phyloP scores from a whole-genome alignment of 2,329 filamentous ascomycete species.

The Didymella segeticola region DNA sequence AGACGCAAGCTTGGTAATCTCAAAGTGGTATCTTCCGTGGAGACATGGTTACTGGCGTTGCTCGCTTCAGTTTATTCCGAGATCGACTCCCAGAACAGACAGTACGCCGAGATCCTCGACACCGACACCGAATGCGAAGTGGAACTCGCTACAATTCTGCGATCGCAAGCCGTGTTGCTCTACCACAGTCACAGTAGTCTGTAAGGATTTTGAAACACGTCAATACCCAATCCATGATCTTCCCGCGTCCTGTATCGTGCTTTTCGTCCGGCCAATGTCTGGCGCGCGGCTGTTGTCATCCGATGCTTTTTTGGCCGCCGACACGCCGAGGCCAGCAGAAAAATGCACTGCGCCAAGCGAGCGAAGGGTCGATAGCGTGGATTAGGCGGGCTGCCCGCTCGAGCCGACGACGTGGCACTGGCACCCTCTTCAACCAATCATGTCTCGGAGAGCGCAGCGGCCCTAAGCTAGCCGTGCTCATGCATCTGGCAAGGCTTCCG shows the following conservation, averaged over 20 bases:
- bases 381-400: conserved; percentile 16
- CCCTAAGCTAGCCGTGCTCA: conserved; percentile 7
- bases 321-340: conserved; percentile 18
- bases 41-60: conserved; percentile 12
- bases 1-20: conserved; percentile 15
- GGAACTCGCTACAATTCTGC: conserved; percentile 12
- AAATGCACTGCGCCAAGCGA: conserved; percentile 16
- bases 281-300: conserved; percentile 4
- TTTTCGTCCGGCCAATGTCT: conserved; percentile 1
- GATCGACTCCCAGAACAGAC: conserved; percentile 18
- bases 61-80: conserved; percentile 18
- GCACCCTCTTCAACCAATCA: conserved; percentile 13
- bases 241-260: conserved; percentile 2
- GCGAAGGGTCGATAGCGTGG: conserved; percentile 7
- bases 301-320: conserved; percentile 5
- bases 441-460: not conserved
- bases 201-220: conserved; percentile 19
- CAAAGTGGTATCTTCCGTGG: conserved; percentile 11
- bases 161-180: conserved; percentile 3
- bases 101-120: conserved; percentile 17
- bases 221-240: conserved; percentile 16
- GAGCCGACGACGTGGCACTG: conserved; percentile 20
- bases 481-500: conserved; percentile 17
- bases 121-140: conserved; percentile 10
- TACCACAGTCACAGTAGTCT: conserved; percentile 15